phyloP scores from a whole-genome alignment of 306 rosid species.

The Purshia tridentata region DNA sequence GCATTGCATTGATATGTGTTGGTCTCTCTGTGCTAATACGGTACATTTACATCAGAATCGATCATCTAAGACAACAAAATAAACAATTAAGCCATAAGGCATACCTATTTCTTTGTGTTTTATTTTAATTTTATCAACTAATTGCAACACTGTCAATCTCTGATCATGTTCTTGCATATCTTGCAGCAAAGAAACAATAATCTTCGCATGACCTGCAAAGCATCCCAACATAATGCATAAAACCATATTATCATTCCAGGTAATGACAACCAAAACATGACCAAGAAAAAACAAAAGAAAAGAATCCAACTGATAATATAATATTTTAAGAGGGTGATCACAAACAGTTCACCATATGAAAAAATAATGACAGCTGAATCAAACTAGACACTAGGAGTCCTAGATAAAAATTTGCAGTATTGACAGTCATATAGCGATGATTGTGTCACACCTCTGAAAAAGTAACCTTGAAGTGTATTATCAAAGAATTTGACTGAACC shows the following conservation, averaged over 20 bases:
- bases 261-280: background rate
- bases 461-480: background rate
- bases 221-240: slow-evolving; percentile 16
- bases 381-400: background rate
- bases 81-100: slow-evolving; percentile 22
- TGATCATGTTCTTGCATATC: slow-evolving; percentile 67
- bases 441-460: background rate
- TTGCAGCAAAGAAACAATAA: slow-evolving; percentile 72
- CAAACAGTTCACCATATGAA: background rate
- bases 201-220: slow-evolving; percentile 73
- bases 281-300: background rate
- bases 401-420: background rate
- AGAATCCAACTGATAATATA: slow-evolving; percentile 1
- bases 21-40: background rate
- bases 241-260: background rate
- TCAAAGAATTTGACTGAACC: no score
- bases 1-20: background rate
- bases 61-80: background rate
- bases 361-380: background rate
- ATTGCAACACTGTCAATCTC: slow-evolving; percentile 82
- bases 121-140: slow-evolving; percentile 71
- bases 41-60: background rate
- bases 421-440: background rate
- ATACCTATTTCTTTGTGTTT: slow-evolving; percentile 78
- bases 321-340: background rate